Conservation (phyloP, 768 basidiomycete species). For the Coprinopsis strossmayeri region DNA sequence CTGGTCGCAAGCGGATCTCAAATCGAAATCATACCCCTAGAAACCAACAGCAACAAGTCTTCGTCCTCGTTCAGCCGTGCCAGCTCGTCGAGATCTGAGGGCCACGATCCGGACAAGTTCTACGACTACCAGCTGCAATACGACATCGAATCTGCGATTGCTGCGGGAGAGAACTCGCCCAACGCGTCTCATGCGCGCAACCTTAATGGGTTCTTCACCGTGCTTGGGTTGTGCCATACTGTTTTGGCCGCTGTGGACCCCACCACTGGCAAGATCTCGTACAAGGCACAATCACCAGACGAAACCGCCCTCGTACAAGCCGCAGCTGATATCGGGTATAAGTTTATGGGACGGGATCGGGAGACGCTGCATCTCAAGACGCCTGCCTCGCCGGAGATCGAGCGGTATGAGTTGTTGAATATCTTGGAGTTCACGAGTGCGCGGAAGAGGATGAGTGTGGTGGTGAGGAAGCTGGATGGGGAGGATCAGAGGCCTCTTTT, state of each 20-base stretch:
- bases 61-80: no score
- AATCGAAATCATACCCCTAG: no score
- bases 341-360: slow-evolving; percentile 84
- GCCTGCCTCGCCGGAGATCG: slow-evolving; percentile 53
- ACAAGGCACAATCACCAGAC: slow-evolving; percentile 98
- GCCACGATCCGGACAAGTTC: slow-evolving; percentile 48
- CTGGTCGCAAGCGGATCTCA: no score
- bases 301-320: slow-evolving; percentile 96
- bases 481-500: slow-evolving; percentile 61
- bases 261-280: slow-evolving; percentile 69
- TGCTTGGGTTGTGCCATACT: slow-evolving; percentile 93
- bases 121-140: slow-evolving; percentile 42
- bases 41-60: no score
- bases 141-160: slow-evolving; percentile 60
- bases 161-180: slow-evolving; percentile 43
- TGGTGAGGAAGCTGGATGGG: slow-evolving; percentile 69
- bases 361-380: slow-evolving; percentile 76
- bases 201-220: slow-evolving; percentile 88
- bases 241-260: slow-evolving; percentile 74
- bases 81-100: no score
- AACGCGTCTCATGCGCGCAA: slow-evolving; percentile 61
- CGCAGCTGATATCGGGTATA: slow-evolving; percentile 90
- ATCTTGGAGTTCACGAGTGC: slow-evolving; percentile 93
- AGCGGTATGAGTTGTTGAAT: slow-evolving; percentile 86
- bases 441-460: slow-evolving; percentile 93